Evolutionary conservation across 352 stramenopile genomes (phyloP).

Genomic region (Peronospora destructor): DNA sequence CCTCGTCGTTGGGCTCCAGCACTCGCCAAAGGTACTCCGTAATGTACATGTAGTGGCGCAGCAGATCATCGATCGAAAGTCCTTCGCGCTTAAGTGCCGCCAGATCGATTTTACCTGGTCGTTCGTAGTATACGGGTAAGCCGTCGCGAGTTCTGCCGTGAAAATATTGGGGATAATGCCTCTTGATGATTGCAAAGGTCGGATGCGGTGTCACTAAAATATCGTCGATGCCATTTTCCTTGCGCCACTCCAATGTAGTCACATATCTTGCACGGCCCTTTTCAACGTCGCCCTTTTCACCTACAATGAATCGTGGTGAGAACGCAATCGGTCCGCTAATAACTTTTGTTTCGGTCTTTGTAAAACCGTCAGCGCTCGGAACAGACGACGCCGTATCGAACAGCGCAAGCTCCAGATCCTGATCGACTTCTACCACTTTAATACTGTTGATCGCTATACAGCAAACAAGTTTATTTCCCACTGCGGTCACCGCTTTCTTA

Average conservation of each 20-base stretch:
- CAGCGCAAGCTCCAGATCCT: slow-evolving; percentile 29
- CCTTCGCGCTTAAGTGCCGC: slow-evolving; percentile 79
- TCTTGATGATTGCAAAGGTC: slow-evolving; percentile 86
- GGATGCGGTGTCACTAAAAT: slow-evolving; percentile 78
- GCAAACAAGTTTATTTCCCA: slow-evolving; percentile 37
- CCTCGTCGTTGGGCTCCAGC: slow-evolving; percentile 66
- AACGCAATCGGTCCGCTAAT: slow-evolving; percentile 69
- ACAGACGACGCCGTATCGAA: slow-evolving; percentile 23
- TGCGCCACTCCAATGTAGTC: slow-evolving; percentile 78
- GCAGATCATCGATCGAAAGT: slow-evolving; percentile 80
- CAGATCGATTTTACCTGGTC: slow-evolving; percentile 82
- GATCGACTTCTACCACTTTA: slow-evolving; percentile 57
- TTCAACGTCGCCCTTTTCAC: slow-evolving; percentile 77
- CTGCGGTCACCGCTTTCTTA: slow-evolving; percentile 13
- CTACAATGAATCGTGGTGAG: slow-evolving; percentile 72
- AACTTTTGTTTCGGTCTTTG: slow-evolving; percentile 12
- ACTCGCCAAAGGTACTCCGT: slow-evolving; percentile 87
- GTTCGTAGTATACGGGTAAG: slow-evolving; percentile 79
- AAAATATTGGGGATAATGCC: slow-evolving; percentile 89
- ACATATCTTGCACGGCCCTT: slow-evolving; percentile 72
- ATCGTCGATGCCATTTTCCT: slow-evolving; percentile 80
- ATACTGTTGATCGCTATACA: slow-evolving; percentile 53
- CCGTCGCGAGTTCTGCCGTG: slow-evolving; percentile 75
- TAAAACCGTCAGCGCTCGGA: slow-evolving; percentile 8
- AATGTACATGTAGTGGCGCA: slow-evolving; percentile 90